These are phyloP conservation scores for Pestalotiopsis sp. DNA, from an alignment of 2,329 filamentous ascomycete species.

Conservation along the genomic window DNA sequence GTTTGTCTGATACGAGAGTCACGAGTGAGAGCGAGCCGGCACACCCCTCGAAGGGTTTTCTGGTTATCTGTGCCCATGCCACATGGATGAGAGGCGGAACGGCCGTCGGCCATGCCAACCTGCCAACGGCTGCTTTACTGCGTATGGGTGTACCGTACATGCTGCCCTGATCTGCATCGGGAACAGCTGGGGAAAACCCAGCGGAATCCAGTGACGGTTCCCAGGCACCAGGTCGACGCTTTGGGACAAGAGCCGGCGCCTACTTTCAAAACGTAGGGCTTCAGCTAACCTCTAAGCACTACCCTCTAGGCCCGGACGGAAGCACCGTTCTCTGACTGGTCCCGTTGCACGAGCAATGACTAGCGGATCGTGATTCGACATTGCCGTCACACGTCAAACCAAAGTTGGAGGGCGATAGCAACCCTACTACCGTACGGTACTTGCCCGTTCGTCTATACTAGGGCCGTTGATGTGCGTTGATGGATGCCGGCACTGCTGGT, in stretches of 20 bases:
- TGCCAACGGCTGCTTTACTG: no score
- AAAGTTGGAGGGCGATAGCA: neutral
- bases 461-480: neutral
- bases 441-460: neutral
- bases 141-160: no score
- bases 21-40: neutral
- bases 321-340: neutral
- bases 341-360: neutral
- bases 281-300: neutral
- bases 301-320: neutral
- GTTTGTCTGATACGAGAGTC: conserved; percentile 6
- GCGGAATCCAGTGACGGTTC: neutral
- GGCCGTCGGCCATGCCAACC: neutral
- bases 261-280: neutral
- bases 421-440: neutral
- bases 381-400: neutral
- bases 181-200: neutral
- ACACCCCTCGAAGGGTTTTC: neutral
- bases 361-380: neutral
- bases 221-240: neutral
- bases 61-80: neutral
- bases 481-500: neutral
- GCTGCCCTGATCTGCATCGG: neutral
- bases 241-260: neutral
- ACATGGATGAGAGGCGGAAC: neutral